phyloP scores from a whole-genome alignment of 805 yeast genomes.

The Vanderwaltozyma tropicalis region DNA sequence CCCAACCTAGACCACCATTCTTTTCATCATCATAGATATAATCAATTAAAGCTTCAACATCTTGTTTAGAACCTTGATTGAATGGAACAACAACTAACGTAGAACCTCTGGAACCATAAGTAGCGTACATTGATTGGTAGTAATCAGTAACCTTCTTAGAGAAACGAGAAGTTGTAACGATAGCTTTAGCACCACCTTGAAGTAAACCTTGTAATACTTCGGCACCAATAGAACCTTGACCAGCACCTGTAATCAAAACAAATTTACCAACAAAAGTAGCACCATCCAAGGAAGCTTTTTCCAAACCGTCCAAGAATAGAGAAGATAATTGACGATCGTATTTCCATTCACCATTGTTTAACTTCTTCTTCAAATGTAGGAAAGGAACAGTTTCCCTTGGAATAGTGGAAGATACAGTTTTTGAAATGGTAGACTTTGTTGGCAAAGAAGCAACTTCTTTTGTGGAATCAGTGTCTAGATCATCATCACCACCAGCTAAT shows the following conservation, averaged over 20 bases:
- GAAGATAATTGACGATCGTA: constrained; percentile 75
- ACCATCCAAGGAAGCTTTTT: constrained; percentile 90
- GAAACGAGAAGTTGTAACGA: constrained; percentile 93
- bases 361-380: constrained; percentile 80
- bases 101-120: constrained; percentile 87
- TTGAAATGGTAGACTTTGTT: constrained; percentile 54
- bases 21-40: constrained; percentile 76
- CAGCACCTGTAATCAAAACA: constrained; percentile 94
- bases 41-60: constrained; percentile 73
- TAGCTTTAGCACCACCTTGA: constrained; percentile 95
- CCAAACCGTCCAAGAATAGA: constrained; percentile 77
- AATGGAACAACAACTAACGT: constrained; percentile 94
- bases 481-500: constrained; percentile 42
- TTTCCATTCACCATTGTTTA: constrained; percentile 63
- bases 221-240: constrained; percentile 98
- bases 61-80: constrained; percentile 95
- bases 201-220: constrained; percentile 89
- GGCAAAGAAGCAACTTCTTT: constrained; percentile 84
- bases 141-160: constrained; percentile 90
- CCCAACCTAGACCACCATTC: constrained; percentile 95
- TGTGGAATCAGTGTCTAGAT: constrained; percentile 41
- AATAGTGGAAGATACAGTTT: constrained; percentile 62
- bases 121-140: constrained; percentile 87
- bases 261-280: constrained; percentile 78
- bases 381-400: constrained; percentile 87